Evolutionary conservation across 1,284 basidiomycete species (phyloP), one percentile per base, ranked within the genome.

Genomic region (Phellinidium pouzarii): DNA sequence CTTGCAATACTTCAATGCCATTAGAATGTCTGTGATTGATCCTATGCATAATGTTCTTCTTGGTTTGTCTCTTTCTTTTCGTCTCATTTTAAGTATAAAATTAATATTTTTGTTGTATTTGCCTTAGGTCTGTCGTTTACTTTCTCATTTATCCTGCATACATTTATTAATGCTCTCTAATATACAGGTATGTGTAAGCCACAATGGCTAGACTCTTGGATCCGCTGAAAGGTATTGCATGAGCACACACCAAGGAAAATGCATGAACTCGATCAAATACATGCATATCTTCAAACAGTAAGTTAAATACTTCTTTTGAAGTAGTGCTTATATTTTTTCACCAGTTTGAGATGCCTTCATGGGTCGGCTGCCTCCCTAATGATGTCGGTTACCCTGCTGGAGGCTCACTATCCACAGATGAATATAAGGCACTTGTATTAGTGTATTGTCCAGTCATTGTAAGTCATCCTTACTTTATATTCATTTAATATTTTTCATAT

Each of bases 41-140:
- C 47, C 53, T 6, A 60, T 60, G 58, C 59, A 60, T 44, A 58
- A 57, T 43, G 27, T 57, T 6, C 48, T 60, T 20, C 44, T 59
- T 11, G 58, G 59, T 55, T 29, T 14, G 53, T 43, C 11, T 23
- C 17, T n/a, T 44, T 26, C 37, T 8, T 11, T 25, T 31, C 19
- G 4, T 34, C 3, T 14, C 14, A 34, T 14, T 34, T 34, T 14
- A 14, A 34, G 31, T 34, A 8, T 34, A 34, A 14, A 14, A 7
- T 34, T 34, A 34, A 34, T 34, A 34, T 37, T 17, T 37, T n/a
- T n/a, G n/a, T n/a, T n/a, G n/a, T n/a, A n/a, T n/a, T n/a, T n/a
- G n/a, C n/a, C n/a, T n/a, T n/a, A n/a, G n/a, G n/a, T n/a, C n/a
- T n/a, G n/a, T n/a, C n/a, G n/a, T n/a, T n/a, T n/a, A n/a, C n/a